Conservation (phyloP, 257 asterid species). For the Ajuga chamaepitys region DNA sequence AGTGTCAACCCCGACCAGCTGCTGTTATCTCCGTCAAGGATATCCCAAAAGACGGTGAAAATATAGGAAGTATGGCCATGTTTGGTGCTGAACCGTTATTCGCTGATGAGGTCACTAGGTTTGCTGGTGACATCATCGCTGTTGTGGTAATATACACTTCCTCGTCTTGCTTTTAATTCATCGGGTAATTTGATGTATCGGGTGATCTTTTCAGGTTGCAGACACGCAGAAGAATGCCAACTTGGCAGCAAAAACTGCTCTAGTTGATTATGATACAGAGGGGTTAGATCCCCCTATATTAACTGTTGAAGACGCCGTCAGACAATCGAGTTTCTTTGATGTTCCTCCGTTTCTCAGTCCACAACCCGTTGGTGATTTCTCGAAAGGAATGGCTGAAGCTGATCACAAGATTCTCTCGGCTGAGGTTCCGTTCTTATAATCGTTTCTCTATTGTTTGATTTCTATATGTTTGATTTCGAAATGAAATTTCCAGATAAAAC, state of each 20-base stretch:
- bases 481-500: conserved; percentile 8
- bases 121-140: conserved; percentile 14
- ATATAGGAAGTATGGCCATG: not conserved
- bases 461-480: too few relatives aligned
- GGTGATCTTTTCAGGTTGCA: conserved; percentile 37
- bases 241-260: conserved; percentile 44
- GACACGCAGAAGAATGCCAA: conserved; percentile 54
- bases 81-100: conserved; percentile 10
- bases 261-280: conserved; percentile 43
- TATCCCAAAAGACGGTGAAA: conserved; percentile 13
- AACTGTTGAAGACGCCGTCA: conserved; percentile 71
- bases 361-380: conserved; percentile 56
- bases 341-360: conserved; percentile 36
- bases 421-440: conserved; percentile 32
- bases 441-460: too few relatives aligned
- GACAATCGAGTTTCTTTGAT: conserved; percentile 44
- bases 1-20: conserved; percentile 7
- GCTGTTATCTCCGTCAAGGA: conserved; percentile 17
- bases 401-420: conserved; percentile 53
- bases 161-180: not conserved
- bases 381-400: conserved; percentile 76
- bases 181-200: too few relatives aligned
- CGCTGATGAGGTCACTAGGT: conserved; percentile 8
- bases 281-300: conserved; percentile 56
- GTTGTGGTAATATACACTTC: conserved; percentile 13